Evolutionary conservation across 139 green algal genomes (phyloP), one percentile per base, ranked within the genome.

Genomic region (Yamagishiella unicocca): DNA sequence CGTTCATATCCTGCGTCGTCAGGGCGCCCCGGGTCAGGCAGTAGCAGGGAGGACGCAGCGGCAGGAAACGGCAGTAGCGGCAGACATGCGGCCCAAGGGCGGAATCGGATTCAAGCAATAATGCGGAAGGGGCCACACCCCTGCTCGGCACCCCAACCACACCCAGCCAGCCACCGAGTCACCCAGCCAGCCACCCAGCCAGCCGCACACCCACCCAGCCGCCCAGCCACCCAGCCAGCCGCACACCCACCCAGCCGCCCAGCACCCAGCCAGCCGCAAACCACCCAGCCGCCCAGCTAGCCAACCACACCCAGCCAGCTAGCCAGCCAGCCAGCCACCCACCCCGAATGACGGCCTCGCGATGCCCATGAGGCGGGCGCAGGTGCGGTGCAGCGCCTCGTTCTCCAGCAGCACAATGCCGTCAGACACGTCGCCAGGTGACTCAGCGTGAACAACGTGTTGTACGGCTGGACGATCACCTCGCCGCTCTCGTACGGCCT

Each of bases 391-490:
- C 64, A 97, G 89, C 50, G 87, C 87, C 76, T 96, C 93, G 74
- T 96, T 96, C 81, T 93, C 85, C 61, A 96, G 82, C 68, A 97
- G 76, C 21, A 96, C 81, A 42, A 97, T 90, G 64, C 94, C 95
- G 71, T 96, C 92, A 14, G 88, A 95, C 29, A 92, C 61, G 31
- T 94, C 79, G 10, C 43, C 53, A 97, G 89, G 72, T 94, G 83
- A 27, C 79, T 83, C 53, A 98, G 83, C 24, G 95, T 96, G 12
- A 98, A 87, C 68, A 97, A 61, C 12, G 93, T 95, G 92, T 98
- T 98, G 93, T 98, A 98, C 62, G 82, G 92, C 91, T 97, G 95
- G 37, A 96, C 93, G 68, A 95, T 94, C 62, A 97, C 95, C 88
- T 97, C 95, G 7, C 95, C 95, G 37, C 83, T 91, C n/a, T 92